Evolutionary conservation across 371 early-diverging fungal genomes (phyloP), one percentile per base, ranked within the genome.

Genomic region (Mortierella sp.): DNA sequence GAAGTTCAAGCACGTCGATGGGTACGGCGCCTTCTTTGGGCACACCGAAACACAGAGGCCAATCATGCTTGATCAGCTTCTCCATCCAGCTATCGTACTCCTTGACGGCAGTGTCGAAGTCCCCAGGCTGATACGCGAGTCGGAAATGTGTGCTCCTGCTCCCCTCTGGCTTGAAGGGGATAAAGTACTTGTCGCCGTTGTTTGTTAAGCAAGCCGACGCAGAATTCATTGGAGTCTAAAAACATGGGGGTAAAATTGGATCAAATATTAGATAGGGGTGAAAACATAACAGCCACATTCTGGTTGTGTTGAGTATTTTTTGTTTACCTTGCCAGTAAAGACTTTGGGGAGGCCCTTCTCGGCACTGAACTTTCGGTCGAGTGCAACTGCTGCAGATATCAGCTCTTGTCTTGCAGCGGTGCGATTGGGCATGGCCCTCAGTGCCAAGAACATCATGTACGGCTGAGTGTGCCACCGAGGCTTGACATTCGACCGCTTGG

Each of bases 401-500:
- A 97, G 84, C 27, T 95, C 93, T 43, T 91, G 92, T 16, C 97
- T 90, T 10, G 95, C 89, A 54, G 94, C 88, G 5, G 92, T 93
- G 46, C 91, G 88, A 43, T 90, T 90, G 14, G 95, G 93, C 78
- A 91, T 90, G 77, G 95, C 90, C 24, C 96, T 88, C 60, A 97
- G 85, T 5, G 96, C 95, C 75, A 96, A 86, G 81, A 94, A 95
- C 78, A 97, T 89, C 84, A 97, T 89, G 88, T 95, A 96, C 46
- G 94, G 93, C 81, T 97, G 97, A 74, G 93, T 96, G 72, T 96
- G 96, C 97, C 97, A 97, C 41, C 97, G 90, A 18, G 97, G 97
- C 56, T 86, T 88, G 44, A 86, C 51, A 49, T 86, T 79, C 10
- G 82, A 82, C 41, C 86, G 82, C 35, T 74, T 68, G 4, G 84